Evolutionary conservation across 768 basidiomycete species (phyloP).

Genomic region (Tulasnella sp.): DNA sequence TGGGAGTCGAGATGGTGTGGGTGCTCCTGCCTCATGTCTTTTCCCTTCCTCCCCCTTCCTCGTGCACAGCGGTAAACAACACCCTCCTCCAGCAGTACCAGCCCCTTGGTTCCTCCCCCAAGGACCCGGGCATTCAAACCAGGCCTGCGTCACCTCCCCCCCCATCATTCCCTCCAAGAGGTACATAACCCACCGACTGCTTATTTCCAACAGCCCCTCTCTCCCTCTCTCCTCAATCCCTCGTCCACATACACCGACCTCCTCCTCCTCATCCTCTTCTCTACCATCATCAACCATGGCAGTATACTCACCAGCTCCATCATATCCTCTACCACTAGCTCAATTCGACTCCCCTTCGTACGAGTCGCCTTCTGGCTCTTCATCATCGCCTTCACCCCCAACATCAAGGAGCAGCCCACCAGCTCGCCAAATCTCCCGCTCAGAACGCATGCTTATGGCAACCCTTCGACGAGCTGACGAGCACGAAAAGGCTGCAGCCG

Average conservation of each 20-base stretch:
- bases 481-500: neutral
- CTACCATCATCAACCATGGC: conserved; percentile 9
- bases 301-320: conserved; percentile 21
- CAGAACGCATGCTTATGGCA: conserved; percentile 20
- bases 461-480: conserved; percentile 20
- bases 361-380: conserved; percentile 10
- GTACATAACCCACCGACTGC: conserved; percentile 1
- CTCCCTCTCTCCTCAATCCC: neutral
- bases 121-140: neutral
- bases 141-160: conserved; percentile 2
- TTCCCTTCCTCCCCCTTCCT: neutral
- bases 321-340: conserved; percentile 13
- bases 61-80: conserved; percentile 11
- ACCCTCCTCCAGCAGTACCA: neutral
- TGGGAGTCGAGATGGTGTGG: conserved; percentile 7
- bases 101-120: neutral
- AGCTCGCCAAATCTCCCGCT: conserved; percentile 18
- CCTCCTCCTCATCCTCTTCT: neutral
- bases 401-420: conserved; percentile 11
- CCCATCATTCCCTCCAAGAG: neutral
- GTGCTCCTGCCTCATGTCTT: conserved; percentile 4
- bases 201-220: conserved; percentile 10
- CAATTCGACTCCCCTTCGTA: conserved; percentile 15
- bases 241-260: neutral
- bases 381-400: conserved; percentile 13